Conservation (phyloP, 768 basidiomycete species). For the Calocera viscosa region DNA sequence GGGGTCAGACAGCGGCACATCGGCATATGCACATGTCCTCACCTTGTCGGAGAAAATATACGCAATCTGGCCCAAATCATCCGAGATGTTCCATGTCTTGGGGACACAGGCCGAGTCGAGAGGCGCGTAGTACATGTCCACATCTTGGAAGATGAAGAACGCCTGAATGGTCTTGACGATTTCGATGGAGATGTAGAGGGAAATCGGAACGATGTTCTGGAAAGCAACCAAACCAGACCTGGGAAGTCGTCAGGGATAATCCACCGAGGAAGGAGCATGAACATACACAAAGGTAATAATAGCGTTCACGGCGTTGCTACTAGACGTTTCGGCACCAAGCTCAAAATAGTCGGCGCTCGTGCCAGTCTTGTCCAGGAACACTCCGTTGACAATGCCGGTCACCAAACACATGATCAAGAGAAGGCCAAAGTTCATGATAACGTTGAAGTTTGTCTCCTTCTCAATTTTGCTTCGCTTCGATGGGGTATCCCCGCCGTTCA, state of each 20-base stretch:
- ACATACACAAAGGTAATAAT: conserved; percentile 86
- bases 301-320: conserved; percentile 52
- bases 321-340: conserved; percentile 47
- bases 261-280: neutral
- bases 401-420: conserved; percentile 63
- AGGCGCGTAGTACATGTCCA: conserved; percentile 90
- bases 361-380: conserved; percentile 44
- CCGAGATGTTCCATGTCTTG: conserved; percentile 97
- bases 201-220: conserved; percentile 94
- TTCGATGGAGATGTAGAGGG: conserved; percentile 93
- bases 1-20: neutral
- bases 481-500: conserved; percentile 85
- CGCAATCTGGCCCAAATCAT: conserved; percentile 97
- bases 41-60: conserved; percentile 81
- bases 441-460: conserved; percentile 97
- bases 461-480: conserved; percentile 97
- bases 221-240: conserved; percentile 91
- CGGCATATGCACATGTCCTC: neutral
- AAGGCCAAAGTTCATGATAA: conserved; percentile 80
- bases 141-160: conserved; percentile 87
- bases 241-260: neutral
- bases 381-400: conserved; percentile 63
- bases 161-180: conserved; percentile 97
- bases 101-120: conserved; percentile 83
- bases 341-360: conserved; percentile 71